Base-by-base conservation (phyloP, 2,329 filamentous ascomycete species). In the Aureobasidium musti region DNA sequence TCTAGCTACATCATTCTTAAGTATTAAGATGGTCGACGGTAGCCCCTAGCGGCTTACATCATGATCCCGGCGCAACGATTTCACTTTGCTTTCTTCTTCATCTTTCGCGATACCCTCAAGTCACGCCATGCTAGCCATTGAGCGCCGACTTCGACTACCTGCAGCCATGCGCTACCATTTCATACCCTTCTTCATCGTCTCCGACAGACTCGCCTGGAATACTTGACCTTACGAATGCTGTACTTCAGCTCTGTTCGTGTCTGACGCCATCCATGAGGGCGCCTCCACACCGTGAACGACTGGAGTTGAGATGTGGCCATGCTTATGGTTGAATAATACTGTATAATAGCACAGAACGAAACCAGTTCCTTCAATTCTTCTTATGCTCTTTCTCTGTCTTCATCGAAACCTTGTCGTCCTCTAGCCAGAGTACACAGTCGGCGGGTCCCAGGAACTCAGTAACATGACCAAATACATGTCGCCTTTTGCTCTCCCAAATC, bases 1-100 rank as follows among this genome's bases (percentile, higher is more conserved):
- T 43, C 41, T 74, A 88, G 86, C 71, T 88, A 95, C 85, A 93
- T 96, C 76, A 95, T 96, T 73, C 84, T 95, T 74, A 95, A 94
- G 81, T 94, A 92, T 78, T 96, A 91, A 69, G 54, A 54, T 63
- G 63, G 63, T 30, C 19, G 33, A 17, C 43, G 19, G 13, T 23
- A 30, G n/a, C 30, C 41, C 10, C 5, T 5, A 10, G 14, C n/a
- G 53, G 33, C 43, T 41, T 8, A 30, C 30, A 53, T 33, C 8
- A 66, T 35, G 64, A 60, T 6, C 26, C 53, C 21, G 52, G 26
- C 64, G 53, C 30, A 30, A 59, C 35, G 54, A 66, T 30, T 19
- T 10, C 21, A 30, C 17, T 45, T 14, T 50, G 43, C 33, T 66
- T 56, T 17, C 52, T 59, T 56, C 52, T 41, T 47, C 52, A 56